These are phyloP conservation scores for Geotrichum reessii DNA, from an alignment of 1,139 yeast species.

Conservation along the genomic window DNA sequence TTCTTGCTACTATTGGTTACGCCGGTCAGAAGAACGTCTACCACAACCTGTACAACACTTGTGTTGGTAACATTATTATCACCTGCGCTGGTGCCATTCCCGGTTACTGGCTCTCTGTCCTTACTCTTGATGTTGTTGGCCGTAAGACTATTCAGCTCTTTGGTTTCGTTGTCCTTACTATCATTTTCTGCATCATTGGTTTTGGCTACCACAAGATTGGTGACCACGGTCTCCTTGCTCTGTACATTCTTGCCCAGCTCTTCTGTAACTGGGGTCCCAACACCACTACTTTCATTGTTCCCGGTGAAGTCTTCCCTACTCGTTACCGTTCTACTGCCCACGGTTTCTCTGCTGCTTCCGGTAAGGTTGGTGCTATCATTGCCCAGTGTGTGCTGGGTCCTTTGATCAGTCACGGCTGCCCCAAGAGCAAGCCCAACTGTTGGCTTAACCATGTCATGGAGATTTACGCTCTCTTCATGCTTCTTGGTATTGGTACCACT, in stretches of 20 bases:
- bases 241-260: slow-evolving; percentile 58
- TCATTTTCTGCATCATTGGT: slow-evolving; percentile 55
- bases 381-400: slow-evolving; percentile 66
- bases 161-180: slow-evolving; percentile 55
- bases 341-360: slow-evolving; percentile 92
- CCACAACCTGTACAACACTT: slow-evolving; percentile 54
- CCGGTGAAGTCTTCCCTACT: slow-evolving; percentile 97
- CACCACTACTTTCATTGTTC: slow-evolving; percentile 89
- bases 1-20: slow-evolving; percentile 80
- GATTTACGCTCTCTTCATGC: slow-evolving; percentile 86
- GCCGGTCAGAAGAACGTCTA: slow-evolving; percentile 65
- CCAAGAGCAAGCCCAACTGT: slow-evolving; percentile 55
- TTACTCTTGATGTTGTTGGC: slow-evolving; percentile 54
- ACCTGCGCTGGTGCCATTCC: slow-evolving; percentile 59
- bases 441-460: slow-evolving; percentile 88
- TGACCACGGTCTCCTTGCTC: slow-evolving; percentile 52
- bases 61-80: slow-evolving; percentile 50
- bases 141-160: slow-evolving; percentile 55
- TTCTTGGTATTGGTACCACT: slow-evolving; percentile 60
- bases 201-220: slow-evolving; percentile 48
- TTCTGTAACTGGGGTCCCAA: slow-evolving; percentile 81
- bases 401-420: slow-evolving; percentile 69
- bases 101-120: slow-evolving; percentile 58
- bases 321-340: slow-evolving; percentile 97
- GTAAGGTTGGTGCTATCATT: slow-evolving; percentile 94